Base-by-base conservation (phyloP, 1,139 yeast species). In the Candida sp. region DNA sequence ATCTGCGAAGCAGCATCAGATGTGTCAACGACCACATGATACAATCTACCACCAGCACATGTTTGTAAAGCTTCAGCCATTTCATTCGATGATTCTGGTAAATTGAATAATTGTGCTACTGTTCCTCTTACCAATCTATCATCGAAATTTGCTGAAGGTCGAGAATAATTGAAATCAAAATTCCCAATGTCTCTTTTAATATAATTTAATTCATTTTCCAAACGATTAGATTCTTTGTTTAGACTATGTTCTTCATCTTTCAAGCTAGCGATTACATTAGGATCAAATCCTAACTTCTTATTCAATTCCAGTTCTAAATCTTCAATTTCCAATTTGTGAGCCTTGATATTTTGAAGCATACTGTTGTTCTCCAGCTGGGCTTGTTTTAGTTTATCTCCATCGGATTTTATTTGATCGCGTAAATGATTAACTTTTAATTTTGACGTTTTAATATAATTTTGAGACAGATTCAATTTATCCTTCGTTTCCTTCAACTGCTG, bases 41-140 rank as follows among this genome's bases (percentile, higher is more conserved):
- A 95, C 34, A 95, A 66, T 52, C 95, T 75, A 3, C 93, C 95
- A 39, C 99, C 99, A 4, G 98, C 99, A 63, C 97, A 87, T 2
- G 88, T 85, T 62, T 95, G 98, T 39, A 95, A 69, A 0, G 99
- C 99, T 36, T 85, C 75, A 0, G 96, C 86, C 46, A 84, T 82
- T 32, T 79, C 77, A 42, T 68, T 63, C 45, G 86, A 80, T 2
- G 72, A 59, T 45, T 82, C 81, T 21, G 78, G 79, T 23, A 95
- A 62, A 1, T 76, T 68, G 58, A 95, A 90, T 42, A 93, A 67
- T 57, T 87, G 95, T 2, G 97, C 97, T 15, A 93, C 96, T 15
- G 90, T 79, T 36, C 99, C 99, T 56, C 84, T 84, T 5, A 90
- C 96, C 2, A 84, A 73, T 1, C 64, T 56, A 6, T 79, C 70